Evolutionary conservation across 768 basidiomycete genomes (phyloP), one percentile per base, ranked within the genome.

Genomic region (Mycena sanguinolenta): DNA sequence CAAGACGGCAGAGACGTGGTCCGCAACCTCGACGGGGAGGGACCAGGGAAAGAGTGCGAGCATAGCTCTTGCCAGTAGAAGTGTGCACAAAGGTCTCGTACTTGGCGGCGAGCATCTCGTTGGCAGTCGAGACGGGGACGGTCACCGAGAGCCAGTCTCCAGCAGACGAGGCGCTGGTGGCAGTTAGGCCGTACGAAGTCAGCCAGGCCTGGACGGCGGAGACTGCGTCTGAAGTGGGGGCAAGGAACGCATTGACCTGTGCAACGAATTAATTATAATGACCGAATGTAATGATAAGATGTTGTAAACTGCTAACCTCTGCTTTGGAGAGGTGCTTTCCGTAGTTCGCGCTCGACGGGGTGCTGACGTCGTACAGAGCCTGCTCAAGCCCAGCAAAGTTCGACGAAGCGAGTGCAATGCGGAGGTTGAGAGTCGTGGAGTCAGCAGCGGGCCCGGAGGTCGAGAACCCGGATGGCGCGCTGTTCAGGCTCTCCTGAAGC

Each of bases 151-250:
- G 67, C 82, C 82, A 83, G 76, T 84, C 82, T 10, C 80, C 78
- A 0, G 87, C 85, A 2, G 83, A 79, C 25, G 86, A 84, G 17
- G 53, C n/a, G 12, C 2, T 46, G 27, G 75, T 60, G 6, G 82
- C 63, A 39, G 77, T 71, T 32, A 66, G 58, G 16, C 81, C 76
- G 58, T 87, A 78, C 1, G 79, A 80, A 0, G 79, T 76, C 4
- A 89, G 77, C 88, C 88, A 89, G 57, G 81, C 78, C 23, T 80
- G 80, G 28, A 79, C 79, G 19, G 71, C 65, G 60, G 86, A 81
- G n/a, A 67, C 32, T 12, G 74, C 71, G 27, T 69, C 63, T 14
- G 52, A 52, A 19, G 58, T 58, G 12, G 74, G 74, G 0, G 74
- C 71, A 23, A 73, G 46, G 52, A 32, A 65, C 27, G 54, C 25